Percentiles rank a stretch among this genome's conserved stretches.
Conservation (phyloP, 23 red algal species). For the Gracilariopsis chorda region DNA sequence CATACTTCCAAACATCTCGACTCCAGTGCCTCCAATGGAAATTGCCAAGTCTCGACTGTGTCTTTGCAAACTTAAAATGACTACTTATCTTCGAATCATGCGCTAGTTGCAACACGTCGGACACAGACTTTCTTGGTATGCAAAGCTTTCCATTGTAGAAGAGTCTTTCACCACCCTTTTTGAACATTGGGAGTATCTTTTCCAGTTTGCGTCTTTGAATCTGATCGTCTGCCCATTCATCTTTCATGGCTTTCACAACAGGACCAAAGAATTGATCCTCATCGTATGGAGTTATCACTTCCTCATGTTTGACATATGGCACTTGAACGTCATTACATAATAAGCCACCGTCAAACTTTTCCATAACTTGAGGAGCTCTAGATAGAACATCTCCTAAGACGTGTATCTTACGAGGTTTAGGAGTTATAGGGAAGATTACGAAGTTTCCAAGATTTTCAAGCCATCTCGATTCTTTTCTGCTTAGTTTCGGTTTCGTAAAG, state of each 20-base stretch:
- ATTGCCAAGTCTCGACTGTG: background rate
- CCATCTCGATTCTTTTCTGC: background rate
- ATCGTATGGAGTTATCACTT: background rate
- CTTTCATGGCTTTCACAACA: background rate
- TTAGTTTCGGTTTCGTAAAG: background rate
- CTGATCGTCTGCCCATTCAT: background rate
- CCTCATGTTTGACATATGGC: background rate
- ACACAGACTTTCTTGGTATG: background rate
- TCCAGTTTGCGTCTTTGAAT: background rate
- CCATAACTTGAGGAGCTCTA: background rate
- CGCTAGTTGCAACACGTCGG: background rate
- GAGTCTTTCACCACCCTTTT: background rate
- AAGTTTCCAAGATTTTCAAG: background rate
- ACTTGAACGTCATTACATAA: background rate
- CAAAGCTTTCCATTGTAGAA: background rate
- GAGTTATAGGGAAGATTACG: background rate
- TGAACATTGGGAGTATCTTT: background rate
- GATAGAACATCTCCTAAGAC: background rate
- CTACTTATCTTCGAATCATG: background rate
- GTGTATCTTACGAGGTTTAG: background rate
- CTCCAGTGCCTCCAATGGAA: constrained; percentile 7
- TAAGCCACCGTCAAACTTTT: background rate
- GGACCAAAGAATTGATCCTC: no score
- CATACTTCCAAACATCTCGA: background rate
- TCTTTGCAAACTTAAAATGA: background rate